A percentile compares a stretch with the other conserved stretches of the same genome.
These are phyloP conservation scores for Rheum nobile DNA, from an alignment of 148 eudicot genomes.

Conservation along the genomic window DNA sequence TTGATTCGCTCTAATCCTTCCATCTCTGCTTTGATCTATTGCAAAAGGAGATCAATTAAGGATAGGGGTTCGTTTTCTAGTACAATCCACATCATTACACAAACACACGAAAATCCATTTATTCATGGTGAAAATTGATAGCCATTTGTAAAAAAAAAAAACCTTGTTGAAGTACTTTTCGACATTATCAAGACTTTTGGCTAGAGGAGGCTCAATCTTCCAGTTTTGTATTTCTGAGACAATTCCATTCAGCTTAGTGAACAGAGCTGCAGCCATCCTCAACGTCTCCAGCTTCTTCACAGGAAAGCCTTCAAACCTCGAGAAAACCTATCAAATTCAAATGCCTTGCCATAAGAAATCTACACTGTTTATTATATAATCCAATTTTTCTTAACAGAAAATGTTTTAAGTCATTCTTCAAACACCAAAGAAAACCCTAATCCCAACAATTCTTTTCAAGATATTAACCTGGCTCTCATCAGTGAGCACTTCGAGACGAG, in stretches of 20 bases:
- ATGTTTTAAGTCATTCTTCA: too few species aligned
- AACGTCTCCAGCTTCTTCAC: slow-evolving; percentile 74
- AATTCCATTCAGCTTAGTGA: slow-evolving; percentile 54
- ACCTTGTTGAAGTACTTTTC: slow-evolving; percentile 94
- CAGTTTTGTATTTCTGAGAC: slow-evolving; percentile 53
- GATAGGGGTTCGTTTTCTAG: not conserved
- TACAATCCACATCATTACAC: not conserved
- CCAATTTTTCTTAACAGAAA: too few species aligned
- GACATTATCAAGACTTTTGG: slow-evolving; percentile 58
- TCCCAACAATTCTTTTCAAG: too few species aligned
- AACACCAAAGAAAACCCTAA: too few species aligned
- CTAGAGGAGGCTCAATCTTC: slow-evolving; percentile 63
- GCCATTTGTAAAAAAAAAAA: slow-evolving; percentile 1
- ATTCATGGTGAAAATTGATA: not conserved
- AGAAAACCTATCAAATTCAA: slow-evolving; percentile 37
- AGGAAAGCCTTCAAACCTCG: slow-evolving; percentile 88
- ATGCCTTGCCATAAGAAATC: not conserved
- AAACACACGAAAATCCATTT: not conserved
- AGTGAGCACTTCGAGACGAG: slow-evolving; percentile 78
- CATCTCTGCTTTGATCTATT: slow-evolving; percentile 70
- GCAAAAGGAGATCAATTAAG: not conserved
- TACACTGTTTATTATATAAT: too few species aligned
- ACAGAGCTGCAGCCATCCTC: slow-evolving; percentile 82
- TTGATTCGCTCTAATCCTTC: slow-evolving; percentile 78
- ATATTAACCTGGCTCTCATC: slow-evolving; percentile 75